A percentile compares a stretch with the other conserved stretches of the same genome.
phyloP scores from a whole-genome alignment of 1,139 yeast genomes.

The Zygosaccharomyces sapae region DNA sequence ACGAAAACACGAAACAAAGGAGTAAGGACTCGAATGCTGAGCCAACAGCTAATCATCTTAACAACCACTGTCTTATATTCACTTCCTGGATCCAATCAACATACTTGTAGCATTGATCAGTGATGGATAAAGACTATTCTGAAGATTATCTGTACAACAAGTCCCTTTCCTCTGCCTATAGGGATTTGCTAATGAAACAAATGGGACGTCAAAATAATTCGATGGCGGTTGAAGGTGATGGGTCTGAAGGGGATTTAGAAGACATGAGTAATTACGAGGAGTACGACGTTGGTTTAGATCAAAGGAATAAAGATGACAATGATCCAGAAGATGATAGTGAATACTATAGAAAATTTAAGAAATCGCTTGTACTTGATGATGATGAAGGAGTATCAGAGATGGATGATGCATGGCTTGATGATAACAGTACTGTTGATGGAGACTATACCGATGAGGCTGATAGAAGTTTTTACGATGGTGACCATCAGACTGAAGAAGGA shows the following conservation, averaged over 20 bases:
- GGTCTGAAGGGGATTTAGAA: conserved; percentile 8
- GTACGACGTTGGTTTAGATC: conserved; percentile 13
- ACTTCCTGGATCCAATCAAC: neutral
- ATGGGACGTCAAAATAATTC: conserved; percentile 10
- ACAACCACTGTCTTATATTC: neutral
- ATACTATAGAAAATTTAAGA: conserved; percentile 15
- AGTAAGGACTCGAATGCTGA: neutral
- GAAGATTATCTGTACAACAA: conserved; percentile 12
- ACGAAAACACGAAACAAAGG: conserved; percentile 4
- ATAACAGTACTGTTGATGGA: conserved; percentile 15
- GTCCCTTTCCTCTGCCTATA: conserved; percentile 17
- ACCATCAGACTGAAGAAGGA: conserved; percentile 4
- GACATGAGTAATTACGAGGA: conserved; percentile 8
- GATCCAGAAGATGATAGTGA: conserved; percentile 10
- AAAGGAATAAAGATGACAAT: conserved; percentile 10
- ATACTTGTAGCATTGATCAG: neutral
- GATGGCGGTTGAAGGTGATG: conserved; percentile 11
- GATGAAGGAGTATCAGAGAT: conserved; percentile 10
- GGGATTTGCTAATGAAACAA: conserved; percentile 20
- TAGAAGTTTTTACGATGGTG: conserved; percentile 16
- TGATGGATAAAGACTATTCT: conserved; percentile 1
- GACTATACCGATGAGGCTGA: conserved; percentile 19
- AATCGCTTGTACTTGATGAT: conserved; percentile 12
- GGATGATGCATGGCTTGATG: conserved; percentile 17
- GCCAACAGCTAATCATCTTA: conserved; percentile 1